A percentile compares a stretch with the other conserved stretches of the same genome.
phyloP scores from a whole-genome alignment of 2,329 filamentous ascomycete species.

The Penicillium sp. region DNA sequence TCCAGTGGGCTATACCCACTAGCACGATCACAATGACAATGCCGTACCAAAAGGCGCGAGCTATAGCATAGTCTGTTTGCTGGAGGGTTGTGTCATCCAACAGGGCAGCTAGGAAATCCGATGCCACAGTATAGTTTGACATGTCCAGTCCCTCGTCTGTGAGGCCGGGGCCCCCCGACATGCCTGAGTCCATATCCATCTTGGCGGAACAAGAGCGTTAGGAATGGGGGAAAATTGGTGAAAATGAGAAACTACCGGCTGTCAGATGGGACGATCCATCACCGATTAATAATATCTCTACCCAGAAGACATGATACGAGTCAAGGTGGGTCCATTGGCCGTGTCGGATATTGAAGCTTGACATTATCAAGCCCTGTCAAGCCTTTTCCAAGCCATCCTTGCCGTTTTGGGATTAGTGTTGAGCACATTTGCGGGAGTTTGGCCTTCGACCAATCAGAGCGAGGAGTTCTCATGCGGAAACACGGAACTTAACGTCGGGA shows the following conservation, averaged over 20 bases:
- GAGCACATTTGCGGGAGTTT: constrained; percentile 13
- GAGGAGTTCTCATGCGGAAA: background rate
- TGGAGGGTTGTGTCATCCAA: constrained; percentile 39
- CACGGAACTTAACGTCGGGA: background rate
- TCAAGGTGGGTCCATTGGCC: background rate
- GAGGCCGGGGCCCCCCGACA: constrained; percentile 23
- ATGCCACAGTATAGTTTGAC: constrained; percentile 37
- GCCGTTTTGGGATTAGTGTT: constrained; percentile 3
- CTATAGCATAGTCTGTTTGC: constrained; percentile 36
- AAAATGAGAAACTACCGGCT: background rate
- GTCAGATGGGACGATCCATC: background rate
- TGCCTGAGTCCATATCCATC: constrained; percentile 20
- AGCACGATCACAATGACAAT: constrained; percentile 35
- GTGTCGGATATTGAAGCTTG: background rate
- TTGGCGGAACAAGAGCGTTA: background rate
- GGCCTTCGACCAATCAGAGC: background rate
- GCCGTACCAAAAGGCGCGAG: constrained; percentile 43
- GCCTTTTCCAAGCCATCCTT: background rate
- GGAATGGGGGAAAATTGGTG: background rate
- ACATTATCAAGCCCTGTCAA: background rate
- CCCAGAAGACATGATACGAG: background rate
- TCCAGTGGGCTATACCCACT: constrained; percentile 32
- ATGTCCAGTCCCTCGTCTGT: constrained; percentile 39
- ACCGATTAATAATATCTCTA: background rate
- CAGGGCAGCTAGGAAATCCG: constrained; percentile 36